Evolutionary conservation across 352 stramenopile species (phyloP), one percentile per base, ranked within the genome.

Genomic region (Globisporangium paroecandrum): DNA sequence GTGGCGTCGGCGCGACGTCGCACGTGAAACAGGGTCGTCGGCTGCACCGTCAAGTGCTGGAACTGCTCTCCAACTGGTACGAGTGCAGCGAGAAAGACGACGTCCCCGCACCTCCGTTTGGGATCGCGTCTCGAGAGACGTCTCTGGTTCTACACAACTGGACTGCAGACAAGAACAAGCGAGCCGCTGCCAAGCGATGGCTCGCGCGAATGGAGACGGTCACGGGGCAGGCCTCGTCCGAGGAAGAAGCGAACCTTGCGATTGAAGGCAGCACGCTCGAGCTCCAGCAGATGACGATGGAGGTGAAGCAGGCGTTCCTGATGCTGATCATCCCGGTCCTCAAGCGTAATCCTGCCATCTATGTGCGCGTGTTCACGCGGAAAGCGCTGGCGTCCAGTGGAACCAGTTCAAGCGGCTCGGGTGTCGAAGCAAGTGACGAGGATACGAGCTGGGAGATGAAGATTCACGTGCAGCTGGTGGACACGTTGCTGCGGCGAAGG

Each of bases 261-360:
- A 47, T 51, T 1, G 73, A 84, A 36, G 72, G 75, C 0, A 77
- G 71, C 46, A 88, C 77, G 13, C 73, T 89, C 2, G 76, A 83
- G 58, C 64, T 90, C 41, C 70, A 82, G 58, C 62, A 83, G 12
- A 81, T 94, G 74, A 89, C 81, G 36, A 54, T 70, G 1, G 82
- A 92, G 43, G 85, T 90, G 32, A 94, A 94, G 36, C 80, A 94
- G 57, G 85, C 83, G 20, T 90, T 94, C 66, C 65, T 77, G 1
- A 69, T 94, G 64, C 75, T 94, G 18, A 54, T 94, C 2, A 72
- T 92, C 15, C 85, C 85, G 5, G 78, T 94, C 12, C 62, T 94
- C 24, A 78, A 80, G 66, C 77, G 82, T 62, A 90, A 90, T 22
- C 58, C 54, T 24, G 56, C 69, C 1, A 43, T 89, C 4, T 73